phyloP scores from a whole-genome alignment of 371 early-diverging fungal species.

The Apophysomyces variabilis region DNA sequence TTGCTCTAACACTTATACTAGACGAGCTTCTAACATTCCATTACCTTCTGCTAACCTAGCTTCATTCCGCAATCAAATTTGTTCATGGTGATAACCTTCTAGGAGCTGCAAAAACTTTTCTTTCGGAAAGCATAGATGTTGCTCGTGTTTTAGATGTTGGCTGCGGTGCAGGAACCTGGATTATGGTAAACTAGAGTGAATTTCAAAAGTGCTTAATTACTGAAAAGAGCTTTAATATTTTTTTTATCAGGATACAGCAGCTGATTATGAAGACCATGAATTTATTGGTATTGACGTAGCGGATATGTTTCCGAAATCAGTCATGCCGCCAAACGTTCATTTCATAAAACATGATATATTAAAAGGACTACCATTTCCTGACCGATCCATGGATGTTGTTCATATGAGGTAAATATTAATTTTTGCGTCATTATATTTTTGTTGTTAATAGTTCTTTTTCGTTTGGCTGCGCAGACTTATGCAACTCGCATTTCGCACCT shows the following conservation, averaged over 20 bases:
- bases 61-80: slow-evolving; percentile 9
- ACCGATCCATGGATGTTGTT: slow-evolving; percentile 60
- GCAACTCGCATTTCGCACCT: slow-evolving; percentile 13
- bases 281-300: slow-evolving; percentile 39
- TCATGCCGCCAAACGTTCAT: slow-evolving; percentile 55
- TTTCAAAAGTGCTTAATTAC: background rate
- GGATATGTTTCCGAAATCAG: slow-evolving; percentile 30
- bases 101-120: background rate
- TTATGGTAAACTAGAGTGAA: slow-evolving; percentile 23
- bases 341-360: slow-evolving; percentile 54
- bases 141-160: slow-evolving; percentile 45
- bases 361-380: slow-evolving; percentile 57
- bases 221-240: background rate
- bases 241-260: slow-evolving; percentile 41
- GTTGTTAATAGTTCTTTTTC: slow-evolving; percentile 10
- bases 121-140: background rate
- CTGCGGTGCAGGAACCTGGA: slow-evolving; percentile 53
- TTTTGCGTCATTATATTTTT: background rate
- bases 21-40: background rate
- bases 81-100: slow-evolving; percentile 1
- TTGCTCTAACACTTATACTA: no score
- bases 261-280: slow-evolving; percentile 39
- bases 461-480: background rate
- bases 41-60: background rate
- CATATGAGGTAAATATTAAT: slow-evolving; percentile 47